Evolutionary conservation across 139 green algal species (phyloP).

Genomic region (Chlamydomonas sphaeroides): DNA sequence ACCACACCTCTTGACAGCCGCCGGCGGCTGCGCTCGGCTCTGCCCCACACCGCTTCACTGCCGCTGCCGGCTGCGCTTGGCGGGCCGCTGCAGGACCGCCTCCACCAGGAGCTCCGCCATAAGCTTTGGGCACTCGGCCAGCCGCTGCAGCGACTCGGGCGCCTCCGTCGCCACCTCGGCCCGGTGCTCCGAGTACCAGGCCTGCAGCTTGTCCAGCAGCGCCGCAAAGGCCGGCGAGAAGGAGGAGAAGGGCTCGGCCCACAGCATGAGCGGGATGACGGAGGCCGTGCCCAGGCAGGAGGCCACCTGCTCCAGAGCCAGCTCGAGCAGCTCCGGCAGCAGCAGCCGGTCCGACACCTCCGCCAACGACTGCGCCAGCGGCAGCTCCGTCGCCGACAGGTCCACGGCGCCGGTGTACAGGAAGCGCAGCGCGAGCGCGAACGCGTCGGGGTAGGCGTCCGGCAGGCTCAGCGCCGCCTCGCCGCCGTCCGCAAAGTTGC

Average conservation of each 20-base stretch:
- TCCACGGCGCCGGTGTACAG: not conserved
- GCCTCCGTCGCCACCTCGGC: not conserved
- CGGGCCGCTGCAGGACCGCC: no score
- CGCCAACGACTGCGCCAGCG: not conserved
- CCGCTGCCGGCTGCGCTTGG: no score
- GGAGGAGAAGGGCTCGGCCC: not conserved
- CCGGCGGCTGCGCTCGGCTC: no score
- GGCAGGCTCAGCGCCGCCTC: not conserved
- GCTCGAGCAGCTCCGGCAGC: not conserved
- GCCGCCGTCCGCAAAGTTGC: not conserved
- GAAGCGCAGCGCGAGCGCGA: not conserved
- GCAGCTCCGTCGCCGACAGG: no score
- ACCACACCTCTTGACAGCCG: no score
- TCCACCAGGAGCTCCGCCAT: no score
- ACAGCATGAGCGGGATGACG: not conserved
- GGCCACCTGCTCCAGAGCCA: not conserved
- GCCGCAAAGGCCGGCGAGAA: not conserved
- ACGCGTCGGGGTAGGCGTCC: not conserved
- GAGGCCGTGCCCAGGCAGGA: not conserved
- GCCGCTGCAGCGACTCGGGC: no score
- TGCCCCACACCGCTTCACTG: no score
- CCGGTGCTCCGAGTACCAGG: not conserved
- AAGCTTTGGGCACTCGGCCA: no score
- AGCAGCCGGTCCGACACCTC: constrained; percentile 1
- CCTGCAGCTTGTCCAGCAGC: not conserved